phyloP scores from a whole-genome alignment of 441 rosid species.

The Kokia cookei region DNA sequence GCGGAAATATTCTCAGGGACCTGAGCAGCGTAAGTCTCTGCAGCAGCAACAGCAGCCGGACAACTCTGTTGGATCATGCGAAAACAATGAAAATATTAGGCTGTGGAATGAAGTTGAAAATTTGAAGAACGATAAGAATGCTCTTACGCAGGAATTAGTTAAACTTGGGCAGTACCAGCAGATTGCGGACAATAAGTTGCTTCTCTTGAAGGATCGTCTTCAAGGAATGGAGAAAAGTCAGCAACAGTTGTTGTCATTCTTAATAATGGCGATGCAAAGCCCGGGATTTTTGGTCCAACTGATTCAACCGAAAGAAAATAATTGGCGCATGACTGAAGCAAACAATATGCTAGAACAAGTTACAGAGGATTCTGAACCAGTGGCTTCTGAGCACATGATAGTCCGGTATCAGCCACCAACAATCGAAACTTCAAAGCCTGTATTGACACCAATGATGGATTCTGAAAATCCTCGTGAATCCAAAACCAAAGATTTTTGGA shows the following conservation, averaged over 20 bases:
- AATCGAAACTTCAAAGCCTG: conserved; percentile 33
- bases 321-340: conserved; percentile 57
- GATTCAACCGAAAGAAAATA: conserved; percentile 66
- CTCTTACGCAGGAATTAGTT: conserved; percentile 57
- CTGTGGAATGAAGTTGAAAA: conserved; percentile 75
- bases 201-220: conserved; percentile 53
- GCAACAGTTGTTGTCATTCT: conserved; percentile 90
- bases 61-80: conserved; percentile 21
- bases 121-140: conserved; percentile 62
- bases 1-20: conserved; percentile 56
- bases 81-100: conserved; percentile 22
- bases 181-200: conserved; percentile 53
- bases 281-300: conserved; percentile 75
- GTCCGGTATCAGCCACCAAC: conserved; percentile 54
- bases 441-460: conserved; percentile 9
- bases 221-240: conserved; percentile 92
- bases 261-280: conserved; percentile 82
- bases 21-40: conserved; percentile 33
- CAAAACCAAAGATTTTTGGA: conserved; percentile 41
- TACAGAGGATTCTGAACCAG: conserved; percentile 35
- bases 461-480: conserved; percentile 23
- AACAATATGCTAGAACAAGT: conserved; percentile 50
- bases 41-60: conserved; percentile 25
- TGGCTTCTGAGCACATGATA: conserved; percentile 43
- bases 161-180: conserved; percentile 77